A percentile compares a stretch with the other conserved stretches of the same genome.
These are phyloP conservation scores for Candida methanosorbosa DNA, from an alignment of 805 yeast species.

Conservation along the genomic window DNA sequence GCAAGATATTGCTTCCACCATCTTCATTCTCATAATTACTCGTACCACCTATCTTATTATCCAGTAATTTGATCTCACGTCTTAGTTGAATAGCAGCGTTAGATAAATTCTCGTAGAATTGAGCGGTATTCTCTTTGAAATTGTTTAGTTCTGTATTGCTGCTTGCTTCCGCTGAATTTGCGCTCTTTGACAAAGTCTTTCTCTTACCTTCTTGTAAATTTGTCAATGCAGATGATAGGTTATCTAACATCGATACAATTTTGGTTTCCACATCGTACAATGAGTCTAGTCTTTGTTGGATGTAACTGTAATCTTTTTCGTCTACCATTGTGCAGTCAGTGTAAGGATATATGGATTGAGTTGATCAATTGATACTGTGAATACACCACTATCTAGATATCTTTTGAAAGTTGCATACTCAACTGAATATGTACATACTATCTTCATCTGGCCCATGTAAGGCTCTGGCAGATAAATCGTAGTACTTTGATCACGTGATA, in stretches of 20 bases:
- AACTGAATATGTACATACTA: background rate
- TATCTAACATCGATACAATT: constrained; percentile 42
- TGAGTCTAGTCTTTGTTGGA: constrained; percentile 43
- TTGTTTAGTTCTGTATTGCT: constrained; percentile 21
- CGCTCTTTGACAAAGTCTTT: constrained; percentile 3
- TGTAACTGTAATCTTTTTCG: constrained; percentile 16
- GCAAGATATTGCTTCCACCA: constrained; percentile 33
- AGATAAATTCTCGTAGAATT: constrained; percentile 48
- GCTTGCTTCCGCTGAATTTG: constrained; percentile 4
- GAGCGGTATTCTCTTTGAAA: constrained; percentile 34
- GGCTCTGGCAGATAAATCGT: too few relatives aligned
- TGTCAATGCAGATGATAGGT: constrained; percentile 38
- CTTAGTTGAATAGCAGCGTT: constrained; percentile 50
- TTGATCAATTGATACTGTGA: too few relatives aligned
- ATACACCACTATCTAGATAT: too few relatives aligned
- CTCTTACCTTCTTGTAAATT: constrained; percentile 27
- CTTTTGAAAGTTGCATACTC: background rate
- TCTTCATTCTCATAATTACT: constrained; percentile 34
- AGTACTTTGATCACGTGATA: too few relatives aligned
- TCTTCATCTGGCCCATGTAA: too few relatives aligned
- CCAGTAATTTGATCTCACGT: constrained; percentile 59
- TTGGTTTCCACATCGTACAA: constrained; percentile 42
- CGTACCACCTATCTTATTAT: constrained; percentile 45
- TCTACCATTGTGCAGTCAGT: background rate
- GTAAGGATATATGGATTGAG: too few relatives aligned